Percentiles rank a stretch among this genome's conserved stretches.
Evolutionary conservation across 2,329 filamentous ascomycete genomes (phyloP).

Genomic region (Graphiopsis chlorocephala): DNA sequence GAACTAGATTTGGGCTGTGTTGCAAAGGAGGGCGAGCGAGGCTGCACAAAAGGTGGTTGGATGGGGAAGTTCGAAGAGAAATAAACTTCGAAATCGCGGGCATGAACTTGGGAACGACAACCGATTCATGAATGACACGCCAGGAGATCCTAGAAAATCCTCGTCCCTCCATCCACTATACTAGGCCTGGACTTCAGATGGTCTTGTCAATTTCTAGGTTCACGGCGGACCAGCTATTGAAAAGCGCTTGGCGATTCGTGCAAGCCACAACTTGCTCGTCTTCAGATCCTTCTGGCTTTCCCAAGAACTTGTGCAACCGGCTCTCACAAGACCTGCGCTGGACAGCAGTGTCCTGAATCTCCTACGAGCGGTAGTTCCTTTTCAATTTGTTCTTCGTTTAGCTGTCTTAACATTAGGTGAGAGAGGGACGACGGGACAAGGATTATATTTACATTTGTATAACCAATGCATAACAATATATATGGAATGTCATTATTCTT

Average conservation of each 20-base stretch:
- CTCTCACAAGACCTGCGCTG: background rate
- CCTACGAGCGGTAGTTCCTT: background rate
- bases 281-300: background rate
- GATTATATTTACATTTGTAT: background rate
- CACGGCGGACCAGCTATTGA: background rate
- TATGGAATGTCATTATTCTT: background rate
- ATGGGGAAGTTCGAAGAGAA: background rate
- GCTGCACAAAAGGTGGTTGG: background rate
- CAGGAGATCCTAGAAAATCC: background rate
- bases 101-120: background rate
- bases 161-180: background rate
- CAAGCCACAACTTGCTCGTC: background rate
- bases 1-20: constrained; percentile 31
- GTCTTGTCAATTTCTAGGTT: background rate
- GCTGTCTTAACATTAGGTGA: background rate
- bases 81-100: background rate
- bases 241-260: background rate
- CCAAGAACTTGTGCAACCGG: background rate
- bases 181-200: background rate
- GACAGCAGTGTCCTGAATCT: background rate
- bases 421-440: background rate
- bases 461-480: background rate
- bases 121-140: background rate
- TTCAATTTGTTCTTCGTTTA: background rate
- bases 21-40: background rate